Evolutionary conservation across 352 stramenopile species (phyloP).

Genomic region (Phytophthora idaei): DNA sequence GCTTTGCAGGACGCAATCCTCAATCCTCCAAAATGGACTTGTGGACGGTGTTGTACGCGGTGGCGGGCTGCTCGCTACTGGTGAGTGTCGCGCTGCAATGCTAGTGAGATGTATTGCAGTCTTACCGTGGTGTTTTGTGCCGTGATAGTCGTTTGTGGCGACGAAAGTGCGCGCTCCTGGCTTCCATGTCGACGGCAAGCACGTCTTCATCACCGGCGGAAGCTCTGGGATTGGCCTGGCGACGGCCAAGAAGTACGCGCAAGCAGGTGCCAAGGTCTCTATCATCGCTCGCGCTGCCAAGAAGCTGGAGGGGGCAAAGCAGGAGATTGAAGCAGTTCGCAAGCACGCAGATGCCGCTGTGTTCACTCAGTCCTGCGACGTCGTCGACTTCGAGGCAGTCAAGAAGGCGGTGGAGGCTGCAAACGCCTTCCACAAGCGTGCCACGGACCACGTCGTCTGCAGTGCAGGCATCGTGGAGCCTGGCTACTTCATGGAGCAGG

Average conservation of each 20-base stretch:
- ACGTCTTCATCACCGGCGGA: conserved; percentile 54
- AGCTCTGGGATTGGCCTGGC: conserved; percentile 54
- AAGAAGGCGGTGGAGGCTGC: conserved; percentile 44
- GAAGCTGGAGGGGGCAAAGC: conserved; percentile 43
- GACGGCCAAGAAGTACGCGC: conserved; percentile 50
- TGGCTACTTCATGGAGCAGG: conserved; percentile 64
- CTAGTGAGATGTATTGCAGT: neutral
- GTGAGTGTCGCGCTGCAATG: conserved; percentile 8
- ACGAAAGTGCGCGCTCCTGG: conserved; percentile 30
- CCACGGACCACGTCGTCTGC: conserved; percentile 57
- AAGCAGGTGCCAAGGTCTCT: conserved; percentile 45
- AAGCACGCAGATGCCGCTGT: conserved; percentile 26
- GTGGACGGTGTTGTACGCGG: conserved; percentile 21
- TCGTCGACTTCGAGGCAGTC: conserved; percentile 44
- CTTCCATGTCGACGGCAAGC: conserved; percentile 42
- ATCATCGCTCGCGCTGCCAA: conserved; percentile 44
- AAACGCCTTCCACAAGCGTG: conserved; percentile 50
- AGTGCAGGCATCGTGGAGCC: conserved; percentile 47
- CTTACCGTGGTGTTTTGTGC: neutral
- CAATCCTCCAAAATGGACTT: conserved; percentile 15
- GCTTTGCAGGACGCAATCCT: too few species aligned
- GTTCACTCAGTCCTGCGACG: conserved; percentile 55
- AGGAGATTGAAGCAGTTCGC: conserved; percentile 40
- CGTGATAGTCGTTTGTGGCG: conserved; percentile 24
- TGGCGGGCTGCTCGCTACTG: conserved; percentile 25